phyloP scores from a whole-genome alignment of 2,329 filamentous ascomycete species.

The Spiromastix sp. region DNA sequence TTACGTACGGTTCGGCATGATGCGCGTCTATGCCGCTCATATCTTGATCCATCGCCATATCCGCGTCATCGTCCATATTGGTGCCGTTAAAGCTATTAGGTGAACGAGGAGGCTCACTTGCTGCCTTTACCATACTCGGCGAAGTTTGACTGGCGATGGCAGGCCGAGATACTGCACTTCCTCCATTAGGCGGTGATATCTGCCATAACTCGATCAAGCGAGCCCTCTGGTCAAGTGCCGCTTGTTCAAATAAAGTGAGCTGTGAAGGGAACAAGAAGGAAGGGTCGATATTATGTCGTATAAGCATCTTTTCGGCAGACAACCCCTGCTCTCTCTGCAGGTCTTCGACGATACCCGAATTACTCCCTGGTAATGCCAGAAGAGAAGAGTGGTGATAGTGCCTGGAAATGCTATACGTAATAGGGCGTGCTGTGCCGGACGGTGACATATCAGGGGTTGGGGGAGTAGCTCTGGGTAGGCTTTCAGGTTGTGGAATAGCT shows the following conservation, averaged over 20 bases:
- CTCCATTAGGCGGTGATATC: conserved; percentile 59
- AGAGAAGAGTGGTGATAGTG: conserved; percentile 80
- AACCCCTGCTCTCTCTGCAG: conserved; percentile 32
- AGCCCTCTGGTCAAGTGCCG: conserved; percentile 59
- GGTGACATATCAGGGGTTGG: conserved; percentile 20
- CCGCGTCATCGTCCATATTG: not conserved
- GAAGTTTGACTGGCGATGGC: not conserved
- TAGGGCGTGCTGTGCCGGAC: conserved; percentile 25
- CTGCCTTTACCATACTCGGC: too few species aligned
- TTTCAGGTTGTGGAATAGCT: conserved; percentile 19
- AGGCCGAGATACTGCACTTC: conserved; percentile 34
- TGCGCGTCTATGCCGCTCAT: conserved; percentile 17
- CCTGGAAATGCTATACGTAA: conserved; percentile 65
- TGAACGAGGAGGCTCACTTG: not conserved
- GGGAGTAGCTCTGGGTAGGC: conserved; percentile 17
- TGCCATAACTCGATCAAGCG: conserved; percentile 77
- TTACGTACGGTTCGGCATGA: conserved; percentile 72
- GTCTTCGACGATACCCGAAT: conserved; percentile 39
- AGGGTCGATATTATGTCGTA: conserved; percentile 60
- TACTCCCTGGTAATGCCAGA: conserved; percentile 36
- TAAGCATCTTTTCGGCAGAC: conserved; percentile 47
- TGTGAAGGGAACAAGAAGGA: conserved; percentile 61
- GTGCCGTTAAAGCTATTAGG: not conserved
- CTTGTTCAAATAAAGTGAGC: conserved; percentile 66
- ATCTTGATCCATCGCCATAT: conserved; percentile 16